These are phyloP conservation scores for Cadophora luteo-olivacea DNA, from an alignment of 2,329 filamentous ascomycete genomes.

Conservation along the genomic window DNA sequence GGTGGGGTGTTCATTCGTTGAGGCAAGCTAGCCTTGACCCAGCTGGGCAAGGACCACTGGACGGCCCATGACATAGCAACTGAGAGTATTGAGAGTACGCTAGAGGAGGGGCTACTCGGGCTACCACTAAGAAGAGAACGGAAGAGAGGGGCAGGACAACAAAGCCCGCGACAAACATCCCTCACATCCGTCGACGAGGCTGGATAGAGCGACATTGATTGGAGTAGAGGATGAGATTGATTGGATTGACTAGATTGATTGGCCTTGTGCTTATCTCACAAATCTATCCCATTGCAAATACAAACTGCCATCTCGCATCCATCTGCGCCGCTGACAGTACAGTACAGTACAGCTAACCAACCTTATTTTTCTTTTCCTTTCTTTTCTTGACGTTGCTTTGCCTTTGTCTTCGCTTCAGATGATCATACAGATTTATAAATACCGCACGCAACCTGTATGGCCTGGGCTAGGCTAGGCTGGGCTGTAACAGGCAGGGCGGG, in stretches of 20 bases:
- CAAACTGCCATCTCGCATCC: not conserved
- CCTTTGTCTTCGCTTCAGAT: conserved; percentile 28
- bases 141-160: conserved; percentile 2
- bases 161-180: conserved; percentile 33
- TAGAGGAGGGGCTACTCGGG: conserved; percentile 25
- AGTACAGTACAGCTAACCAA: not conserved
- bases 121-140: not conserved
- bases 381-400: not conserved
- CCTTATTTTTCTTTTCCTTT: conserved; percentile 11
- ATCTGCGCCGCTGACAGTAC: not conserved
- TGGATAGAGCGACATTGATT: not conserved
- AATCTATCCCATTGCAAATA: not conserved
- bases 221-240: not conserved
- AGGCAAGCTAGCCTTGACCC: not conserved
- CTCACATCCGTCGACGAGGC: conserved; percentile 54
- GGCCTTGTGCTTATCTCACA: conserved; percentile 23
- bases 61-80: conserved; percentile 20
- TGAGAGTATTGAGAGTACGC: conserved; percentile 2
- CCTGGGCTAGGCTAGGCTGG: conserved; percentile 7
- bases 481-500: conserved; percentile 25
- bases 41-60: not conserved
- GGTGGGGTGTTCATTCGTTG: conserved; percentile 33
- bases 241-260: conserved; percentile 8
- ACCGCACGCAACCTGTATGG: conserved; percentile 24
- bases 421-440: conserved; percentile 29